phyloP scores from a whole-genome alignment of 169 alveolate species.

The Eimeria necatrix region DNA sequence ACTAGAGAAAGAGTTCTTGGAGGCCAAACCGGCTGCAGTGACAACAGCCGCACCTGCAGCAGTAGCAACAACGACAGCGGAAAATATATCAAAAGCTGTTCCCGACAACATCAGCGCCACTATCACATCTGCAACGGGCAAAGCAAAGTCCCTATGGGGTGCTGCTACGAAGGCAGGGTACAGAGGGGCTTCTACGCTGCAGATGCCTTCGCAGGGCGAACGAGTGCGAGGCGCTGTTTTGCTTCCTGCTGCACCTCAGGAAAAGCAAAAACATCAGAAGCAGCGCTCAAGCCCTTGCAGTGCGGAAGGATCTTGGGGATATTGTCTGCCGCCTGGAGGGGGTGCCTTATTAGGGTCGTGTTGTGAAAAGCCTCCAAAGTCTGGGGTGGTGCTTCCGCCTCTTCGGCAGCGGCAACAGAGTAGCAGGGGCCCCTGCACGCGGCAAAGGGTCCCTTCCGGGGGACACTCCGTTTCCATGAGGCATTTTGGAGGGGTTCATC shows the following conservation, averaged over 20 bases:
- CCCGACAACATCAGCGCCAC: not conserved
- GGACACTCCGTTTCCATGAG: not conserved
- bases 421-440: slow-evolving; percentile 66
- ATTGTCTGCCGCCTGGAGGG: slow-evolving; percentile 20
- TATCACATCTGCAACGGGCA: not conserved
- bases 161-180: slow-evolving; percentile 5
- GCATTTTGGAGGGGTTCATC: slow-evolving; percentile 8
- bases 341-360: slow-evolving; percentile 16
- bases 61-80: slow-evolving; percentile 35
- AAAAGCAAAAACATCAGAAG: not conserved
- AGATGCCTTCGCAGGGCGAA: slow-evolving; percentile 3
- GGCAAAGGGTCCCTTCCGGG: slow-evolving; percentile 46
- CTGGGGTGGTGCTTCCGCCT: slow-evolving; percentile 70
- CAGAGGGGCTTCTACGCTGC: slow-evolving; percentile 19
- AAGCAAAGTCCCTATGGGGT: slow-evolving; percentile 44
- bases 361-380: slow-evolving; percentile 33
- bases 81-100: not conserved
- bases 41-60: not conserved
- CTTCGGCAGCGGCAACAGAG: slow-evolving; percentile 63
- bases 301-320: slow-evolving; percentile 47
- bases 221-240: slow-evolving; percentile 58
- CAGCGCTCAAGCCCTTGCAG: slow-evolving; percentile 23
- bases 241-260: slow-evolving; percentile 55
- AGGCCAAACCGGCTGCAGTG: not conserved
- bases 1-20: not conserved